Base-by-base conservation (phyloP, 2,329 filamentous ascomycete genomes). In the Endocalyx cinctus region DNA sequence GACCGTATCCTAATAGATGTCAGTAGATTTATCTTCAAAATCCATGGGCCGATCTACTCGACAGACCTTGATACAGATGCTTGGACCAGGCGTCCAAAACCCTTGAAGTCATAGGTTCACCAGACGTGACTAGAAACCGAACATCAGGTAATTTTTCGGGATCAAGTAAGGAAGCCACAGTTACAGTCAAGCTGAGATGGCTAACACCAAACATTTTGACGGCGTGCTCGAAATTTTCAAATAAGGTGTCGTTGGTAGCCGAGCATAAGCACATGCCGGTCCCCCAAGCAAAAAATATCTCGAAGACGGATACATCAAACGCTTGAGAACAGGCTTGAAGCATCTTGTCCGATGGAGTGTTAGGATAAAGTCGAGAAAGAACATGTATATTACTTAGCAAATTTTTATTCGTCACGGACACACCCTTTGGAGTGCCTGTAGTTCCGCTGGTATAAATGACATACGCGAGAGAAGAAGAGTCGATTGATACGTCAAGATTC, bases 251-350 rank as follows among this genome's bases (percentile, higher is more conserved):
- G 45, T 89, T 88, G 1, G 69, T 74, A 0, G 79, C 82, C 2
- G 84, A 77, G 51, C 85, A 94, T 10, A 95, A 66, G 39, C 82
- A 84, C 66, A 90, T 86, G 4, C 87, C 87, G 20, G 72, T 70
- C 29, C 75, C 74, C 83, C 87, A 94, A 0, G 87, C 69, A 48
- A 87, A 94, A 55, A 94, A 90, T 11, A 94, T 89, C 50, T 94
- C 88, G 52, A 94, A 94, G 0, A 94, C 84, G 1, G 87, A 94
- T 2, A 94, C 80, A 51, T 94, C 86, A 51, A 94, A 94, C 0
- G 82, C 83, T 51, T 88, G 84, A 1, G 86, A 90, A 51, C 84
- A 94, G 3, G 84, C 78, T 57, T 94, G 88, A 0, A 95, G 65
- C 19, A 94, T 65, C n/a, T 79, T 73, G 1, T 79, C 74, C 1